phyloP scores from a whole-genome alignment of 202 grass and related monocot species.

The Musa balbisiana region DNA sequence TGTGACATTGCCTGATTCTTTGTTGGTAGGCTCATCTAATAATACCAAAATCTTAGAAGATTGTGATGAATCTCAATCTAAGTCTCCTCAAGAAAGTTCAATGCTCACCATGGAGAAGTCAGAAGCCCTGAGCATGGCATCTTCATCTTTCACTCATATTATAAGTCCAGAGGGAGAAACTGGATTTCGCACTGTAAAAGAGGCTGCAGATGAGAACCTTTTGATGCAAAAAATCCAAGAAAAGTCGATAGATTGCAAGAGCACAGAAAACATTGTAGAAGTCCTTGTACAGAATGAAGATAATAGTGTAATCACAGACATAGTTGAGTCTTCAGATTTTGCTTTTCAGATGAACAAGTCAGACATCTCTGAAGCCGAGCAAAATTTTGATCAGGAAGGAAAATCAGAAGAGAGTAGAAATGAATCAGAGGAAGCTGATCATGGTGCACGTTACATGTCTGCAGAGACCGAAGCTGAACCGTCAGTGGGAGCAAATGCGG shows the following conservation, averaged over 20 bases:
- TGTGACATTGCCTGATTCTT: neutral
- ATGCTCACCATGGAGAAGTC: neutral
- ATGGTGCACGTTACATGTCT: neutral
- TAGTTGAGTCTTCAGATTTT: neutral
- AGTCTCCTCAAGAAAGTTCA: neutral
- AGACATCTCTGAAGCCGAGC: neutral
- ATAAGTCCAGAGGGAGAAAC: neutral
- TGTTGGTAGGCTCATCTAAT: constrained; percentile 13
- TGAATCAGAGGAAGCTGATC: neutral
- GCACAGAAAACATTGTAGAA: neutral
- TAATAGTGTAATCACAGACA: neutral
- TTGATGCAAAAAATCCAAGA: constrained; percentile 1
- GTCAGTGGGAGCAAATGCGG: constrained; percentile 26
- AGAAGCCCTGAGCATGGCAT: neutral
- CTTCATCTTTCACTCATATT: neutral
- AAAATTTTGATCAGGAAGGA: constrained; percentile 1
- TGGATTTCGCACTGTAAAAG: neutral
- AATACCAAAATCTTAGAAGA: neutral
- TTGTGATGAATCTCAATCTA: neutral
- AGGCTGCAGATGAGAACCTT: neutral
- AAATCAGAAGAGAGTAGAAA: constrained; percentile 6
- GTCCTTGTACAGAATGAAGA: neutral
- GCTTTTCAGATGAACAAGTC: neutral
- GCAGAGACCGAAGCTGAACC: neutral
- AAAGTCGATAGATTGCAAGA: neutral